Evolutionary conservation across 768 basidiomycete species (phyloP).

Genomic region (Suillus bovinus): DNA sequence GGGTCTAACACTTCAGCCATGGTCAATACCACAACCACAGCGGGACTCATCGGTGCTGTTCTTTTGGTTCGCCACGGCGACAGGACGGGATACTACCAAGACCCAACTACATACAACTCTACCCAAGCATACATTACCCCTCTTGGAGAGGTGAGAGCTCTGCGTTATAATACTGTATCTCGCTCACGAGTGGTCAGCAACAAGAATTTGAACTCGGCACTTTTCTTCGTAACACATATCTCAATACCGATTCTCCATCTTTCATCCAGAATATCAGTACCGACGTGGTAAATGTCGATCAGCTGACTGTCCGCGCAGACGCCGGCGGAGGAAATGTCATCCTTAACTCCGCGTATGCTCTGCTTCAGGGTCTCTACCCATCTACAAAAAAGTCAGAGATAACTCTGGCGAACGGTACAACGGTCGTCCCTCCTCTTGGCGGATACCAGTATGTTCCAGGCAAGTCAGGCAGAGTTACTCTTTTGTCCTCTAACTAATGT

Average conservation of each 20-base stretch:
- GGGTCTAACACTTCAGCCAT: constrained; percentile 13
- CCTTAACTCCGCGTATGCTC: constrained; percentile 80
- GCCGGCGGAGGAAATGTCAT: constrained; percentile 78
- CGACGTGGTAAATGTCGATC: constrained; percentile 65
- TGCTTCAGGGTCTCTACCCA: constrained; percentile 84
- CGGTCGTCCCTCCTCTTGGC: constrained; percentile 71
- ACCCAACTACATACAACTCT: constrained; percentile 68
- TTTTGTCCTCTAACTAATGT: neutral
- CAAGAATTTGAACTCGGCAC: constrained; percentile 67
- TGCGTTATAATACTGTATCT: constrained; percentile 1
- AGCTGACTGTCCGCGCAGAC: constrained; percentile 77
- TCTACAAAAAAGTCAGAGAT: constrained; percentile 66
- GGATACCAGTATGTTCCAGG: constrained; percentile 83
- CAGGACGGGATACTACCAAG: constrained; percentile 65
- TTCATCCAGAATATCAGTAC: constrained; percentile 67
- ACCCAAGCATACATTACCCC: constrained; percentile 68
- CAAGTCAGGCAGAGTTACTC: neutral
- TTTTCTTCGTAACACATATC: constrained; percentile 61
- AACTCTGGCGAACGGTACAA: constrained; percentile 71
- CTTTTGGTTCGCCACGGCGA: constrained; percentile 79
- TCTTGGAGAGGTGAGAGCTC: constrained; percentile 58
- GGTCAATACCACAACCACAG: constrained; percentile 23
- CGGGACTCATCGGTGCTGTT: constrained; percentile 65
- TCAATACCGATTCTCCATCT: constrained; percentile 59
- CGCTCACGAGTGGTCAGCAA: constrained; percentile 38